Conservation (phyloP, 139 green algal genomes). For the Nannochloris sp. region DNA sequence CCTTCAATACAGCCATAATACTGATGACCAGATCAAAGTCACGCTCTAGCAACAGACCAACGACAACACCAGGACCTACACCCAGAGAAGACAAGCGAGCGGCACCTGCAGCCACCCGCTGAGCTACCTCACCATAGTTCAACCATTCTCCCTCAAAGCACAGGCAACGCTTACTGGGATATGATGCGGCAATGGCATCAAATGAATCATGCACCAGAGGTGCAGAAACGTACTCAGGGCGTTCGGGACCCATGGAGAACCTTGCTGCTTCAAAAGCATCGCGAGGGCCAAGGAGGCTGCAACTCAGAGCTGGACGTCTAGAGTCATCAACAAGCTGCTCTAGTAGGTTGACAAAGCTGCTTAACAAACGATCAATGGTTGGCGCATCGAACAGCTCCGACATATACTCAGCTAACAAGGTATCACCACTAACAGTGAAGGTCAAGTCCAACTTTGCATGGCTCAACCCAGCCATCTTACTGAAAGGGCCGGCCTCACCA, state of each 20-base stretch:
- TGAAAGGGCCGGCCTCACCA: too few species aligned
- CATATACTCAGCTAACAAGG: background rate
- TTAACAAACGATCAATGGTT: background rate
- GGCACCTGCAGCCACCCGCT: background rate
- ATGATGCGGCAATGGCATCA: background rate
- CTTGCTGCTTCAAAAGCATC: too few species aligned
- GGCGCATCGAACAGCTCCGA: background rate
- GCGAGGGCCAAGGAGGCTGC: too few species aligned
- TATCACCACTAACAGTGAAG: background rate
- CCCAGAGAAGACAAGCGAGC: slow-evolving; percentile 4
- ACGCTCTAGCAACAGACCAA: slow-evolving; percentile 33
- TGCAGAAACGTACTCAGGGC: too few species aligned
- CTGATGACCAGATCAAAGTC: slow-evolving; percentile 28
- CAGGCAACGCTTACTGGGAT: background rate
- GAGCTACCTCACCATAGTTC: background rate
- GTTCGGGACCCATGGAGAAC: slow-evolving; percentile 1
- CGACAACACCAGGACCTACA: background rate
- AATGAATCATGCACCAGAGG: background rate
- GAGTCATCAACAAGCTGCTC: too few species aligned
- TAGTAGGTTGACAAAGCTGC: background rate
- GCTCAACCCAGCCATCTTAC: too few species aligned
- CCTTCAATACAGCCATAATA: slow-evolving; percentile 30
- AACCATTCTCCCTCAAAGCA: background rate
- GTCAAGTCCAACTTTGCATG: background rate
- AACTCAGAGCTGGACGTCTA: too few species aligned